These are phyloP conservation scores for Globomyces pollinis-pini DNA, from an alignment of 192 early-diverging fungal species.

Conservation along the genomic window DNA sequence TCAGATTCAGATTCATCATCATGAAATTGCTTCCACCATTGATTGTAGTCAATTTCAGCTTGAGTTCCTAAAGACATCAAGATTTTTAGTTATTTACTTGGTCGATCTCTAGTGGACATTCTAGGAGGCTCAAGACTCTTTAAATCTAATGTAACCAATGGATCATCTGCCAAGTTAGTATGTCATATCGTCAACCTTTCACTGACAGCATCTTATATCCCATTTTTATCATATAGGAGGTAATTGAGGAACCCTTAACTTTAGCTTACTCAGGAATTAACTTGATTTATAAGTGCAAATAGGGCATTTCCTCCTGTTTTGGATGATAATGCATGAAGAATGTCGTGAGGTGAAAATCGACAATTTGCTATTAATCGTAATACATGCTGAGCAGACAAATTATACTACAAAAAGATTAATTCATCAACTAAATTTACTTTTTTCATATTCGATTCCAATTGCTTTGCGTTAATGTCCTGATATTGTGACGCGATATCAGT, in stretches of 20 bases:
- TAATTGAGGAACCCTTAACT: slow-evolving; percentile 12
- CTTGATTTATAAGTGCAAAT: slow-evolving; percentile 14
- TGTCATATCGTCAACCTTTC: no score
- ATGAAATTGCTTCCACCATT: slow-evolving; percentile 14
- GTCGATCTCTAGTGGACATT: not conserved
- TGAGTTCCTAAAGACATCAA: not conserved
- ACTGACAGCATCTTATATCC: slow-evolving; percentile 13
- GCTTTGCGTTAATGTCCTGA: slow-evolving; percentile 22
- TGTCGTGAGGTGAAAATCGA: slow-evolving; percentile 39
- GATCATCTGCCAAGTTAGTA: slow-evolving; percentile 2
- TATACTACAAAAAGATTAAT: slow-evolving; percentile 1
- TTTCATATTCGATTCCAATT: slow-evolving; percentile 39
- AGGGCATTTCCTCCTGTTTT: slow-evolving; percentile 20
- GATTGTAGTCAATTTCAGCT: slow-evolving; percentile 7
- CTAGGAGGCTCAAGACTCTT: not conserved
- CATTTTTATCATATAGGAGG: not conserved
- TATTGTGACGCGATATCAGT: slow-evolving; percentile 37
- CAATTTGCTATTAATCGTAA: slow-evolving; percentile 34
- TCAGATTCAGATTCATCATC: slow-evolving; percentile 13
- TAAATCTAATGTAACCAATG: not conserved
- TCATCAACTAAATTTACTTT: slow-evolving; percentile 14
- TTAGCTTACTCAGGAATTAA: slow-evolving; percentile 24
- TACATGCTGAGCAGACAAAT: slow-evolving; percentile 28
- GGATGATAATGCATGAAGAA: slow-evolving; percentile 33
- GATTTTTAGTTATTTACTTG: not conserved